A percentile compares a stretch with the other conserved stretches of the same genome.
phyloP scores from a whole-genome alignment of 768 basidiomycete genomes.

The Mrakia blollopis region DNA sequence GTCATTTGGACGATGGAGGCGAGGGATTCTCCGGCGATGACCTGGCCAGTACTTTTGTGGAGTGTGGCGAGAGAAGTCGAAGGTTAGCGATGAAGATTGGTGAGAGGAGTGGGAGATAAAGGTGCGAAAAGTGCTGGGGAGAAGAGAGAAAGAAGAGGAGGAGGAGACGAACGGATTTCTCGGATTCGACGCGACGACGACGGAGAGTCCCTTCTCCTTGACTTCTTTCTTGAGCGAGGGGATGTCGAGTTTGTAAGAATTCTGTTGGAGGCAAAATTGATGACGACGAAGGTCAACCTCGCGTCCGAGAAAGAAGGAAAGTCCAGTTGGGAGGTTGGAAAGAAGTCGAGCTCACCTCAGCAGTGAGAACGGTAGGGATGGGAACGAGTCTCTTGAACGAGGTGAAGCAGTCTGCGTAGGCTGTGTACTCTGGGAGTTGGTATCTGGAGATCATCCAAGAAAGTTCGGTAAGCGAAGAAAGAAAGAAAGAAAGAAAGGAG shows the following conservation, averaged over 20 bases:
- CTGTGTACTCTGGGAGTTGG: constrained; percentile 84
- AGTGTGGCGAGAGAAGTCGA: not conserved
- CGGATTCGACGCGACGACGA: constrained; percentile 88
- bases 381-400: constrained; percentile 86
- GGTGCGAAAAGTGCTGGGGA: not conserved
- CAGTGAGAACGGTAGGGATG: constrained; percentile 64
- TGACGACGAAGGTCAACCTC: not conserved
- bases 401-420: constrained; percentile 34
- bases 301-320: not conserved
- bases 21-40: constrained; percentile 70
- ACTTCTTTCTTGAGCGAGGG: constrained; percentile 76
- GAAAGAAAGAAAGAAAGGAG: not conserved
- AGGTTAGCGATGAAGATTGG: not conserved
- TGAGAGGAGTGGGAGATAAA: no score
- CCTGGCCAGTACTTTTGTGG: constrained; percentile 81
- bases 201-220: constrained; percentile 71
- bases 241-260: constrained; percentile 65
- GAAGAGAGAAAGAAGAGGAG: not conserved
- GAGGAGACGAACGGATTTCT: constrained; percentile 59
- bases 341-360: constrained; percentile 34
- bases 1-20: constrained; percentile 69
- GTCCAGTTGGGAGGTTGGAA: no score
- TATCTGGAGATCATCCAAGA: constrained; percentile 57
- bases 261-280: constrained; percentile 24
- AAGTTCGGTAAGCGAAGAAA: not conserved